Evolutionary conservation across 345 rosid species (phyloP).

Genomic region (Eutrema heterophyllum): DNA sequence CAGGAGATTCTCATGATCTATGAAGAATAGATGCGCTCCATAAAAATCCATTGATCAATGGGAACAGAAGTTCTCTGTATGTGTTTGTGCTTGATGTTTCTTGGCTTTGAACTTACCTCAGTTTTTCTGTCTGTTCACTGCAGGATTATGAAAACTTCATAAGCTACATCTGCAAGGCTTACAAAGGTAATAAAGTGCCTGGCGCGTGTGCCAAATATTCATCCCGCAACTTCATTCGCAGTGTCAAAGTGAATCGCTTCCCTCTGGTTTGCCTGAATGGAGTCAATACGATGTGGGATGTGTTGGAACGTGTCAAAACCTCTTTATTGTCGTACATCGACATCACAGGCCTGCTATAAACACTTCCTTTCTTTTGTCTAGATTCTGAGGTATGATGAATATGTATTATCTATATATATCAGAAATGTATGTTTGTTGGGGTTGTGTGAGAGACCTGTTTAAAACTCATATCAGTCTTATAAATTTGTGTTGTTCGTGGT

Average conservation of each 20-base stretch:
- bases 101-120: background rate
- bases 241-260: conserved; percentile 11
- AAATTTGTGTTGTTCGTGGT: background rate
- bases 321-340: background rate
- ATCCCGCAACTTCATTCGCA: background rate
- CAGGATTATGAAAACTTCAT: conserved; percentile 76
- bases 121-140: background rate
- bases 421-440: conserved; percentile 1
- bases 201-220: conserved; percentile 51
- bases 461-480: background rate
- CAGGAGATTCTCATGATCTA: background rate
- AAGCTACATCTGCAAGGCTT: conserved; percentile 80
- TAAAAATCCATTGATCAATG: background rate
- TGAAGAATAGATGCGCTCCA: background rate
- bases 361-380: background rate
- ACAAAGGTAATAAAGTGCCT: conserved; percentile 43
- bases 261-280: conserved; percentile 44
- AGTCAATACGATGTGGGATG: background rate
- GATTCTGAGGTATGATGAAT: background rate
- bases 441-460: background rate
- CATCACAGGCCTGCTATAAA: conserved; percentile 15
- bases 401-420: background rate
- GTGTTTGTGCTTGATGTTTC: background rate
- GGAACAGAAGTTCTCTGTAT: background rate
- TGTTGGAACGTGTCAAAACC: conserved; percentile 19